Evolutionary conservation across 1,139 yeast genomes (phyloP), one percentile per base, ranked within the genome.

Genomic region (Ogataea hybrid): DNA sequence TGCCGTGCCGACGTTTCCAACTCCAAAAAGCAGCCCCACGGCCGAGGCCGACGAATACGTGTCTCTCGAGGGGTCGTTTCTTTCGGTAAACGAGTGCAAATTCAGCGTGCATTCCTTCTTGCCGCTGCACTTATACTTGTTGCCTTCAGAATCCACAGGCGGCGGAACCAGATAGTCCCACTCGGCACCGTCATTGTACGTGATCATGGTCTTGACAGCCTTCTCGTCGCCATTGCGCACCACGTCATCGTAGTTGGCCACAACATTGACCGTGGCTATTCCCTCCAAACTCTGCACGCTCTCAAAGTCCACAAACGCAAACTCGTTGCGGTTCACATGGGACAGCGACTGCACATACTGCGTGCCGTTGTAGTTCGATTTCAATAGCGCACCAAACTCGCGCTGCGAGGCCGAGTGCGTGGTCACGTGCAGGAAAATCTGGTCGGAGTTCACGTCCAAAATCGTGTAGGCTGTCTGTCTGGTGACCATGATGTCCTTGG

Each of bases 311-410:
- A 87, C 97, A 64, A 63, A 89, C 0, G 97, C 98, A 6, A 54
- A 53, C 5, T 53, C 53, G 50, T 88, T 77, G 56, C 98, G 72
- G 61, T 90, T 92, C 7, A 89, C 97, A 45, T 75, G 62, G n/a
- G 75, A 77, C 50, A 85, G 71, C 1, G 92, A 69, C 23, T 81
- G 68, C 3, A 86, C 92, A 60, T 86, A 90, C n/a, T 86, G 79
- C 0, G 97, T 89, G 48, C 99, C 99, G 56, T 90, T 88, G n/a
- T 87, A 85, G 59, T 92, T 90, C 1, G 96, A 87, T 58, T 92
- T 92, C 55, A 92, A 70, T n/a, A 94, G 69, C 0, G 88, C 71
- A 7, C 98, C 98, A 63, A 63, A 82, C 54, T 88, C 95, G 9
- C 66, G 61, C 8, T 75, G 79, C 0, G 58, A 46, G 6, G 69